phyloP scores from a whole-genome alignment of 768 basidiomycete genomes.

The Hortiboletus flavorubellus region DNA sequence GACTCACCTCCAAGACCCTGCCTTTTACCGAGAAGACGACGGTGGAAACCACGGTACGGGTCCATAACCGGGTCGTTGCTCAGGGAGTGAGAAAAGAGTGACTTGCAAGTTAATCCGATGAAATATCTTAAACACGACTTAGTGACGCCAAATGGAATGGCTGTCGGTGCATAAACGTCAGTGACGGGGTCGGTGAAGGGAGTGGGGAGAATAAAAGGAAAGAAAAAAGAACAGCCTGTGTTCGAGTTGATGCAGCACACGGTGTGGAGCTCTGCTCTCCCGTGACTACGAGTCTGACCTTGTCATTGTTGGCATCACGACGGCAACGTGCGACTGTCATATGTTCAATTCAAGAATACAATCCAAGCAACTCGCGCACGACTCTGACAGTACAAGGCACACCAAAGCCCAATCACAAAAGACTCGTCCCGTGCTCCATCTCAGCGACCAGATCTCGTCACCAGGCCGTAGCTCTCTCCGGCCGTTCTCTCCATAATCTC shows the following conservation, averaged over 20 bases:
- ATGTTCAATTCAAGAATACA: neutral
- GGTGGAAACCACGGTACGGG: constrained; percentile 11
- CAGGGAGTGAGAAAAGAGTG: constrained; percentile 24
- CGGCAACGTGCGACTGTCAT: neutral
- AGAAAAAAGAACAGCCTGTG: neutral
- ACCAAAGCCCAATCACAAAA: neutral
- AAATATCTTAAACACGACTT: neutral
- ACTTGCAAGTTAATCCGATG: constrained; percentile 7
- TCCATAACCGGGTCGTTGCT: constrained; percentile 20
- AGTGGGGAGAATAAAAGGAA: neutral
- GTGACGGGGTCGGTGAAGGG: neutral
- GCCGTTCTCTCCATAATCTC: constrained; percentile 92
- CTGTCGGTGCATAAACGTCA: constrained; percentile 9
- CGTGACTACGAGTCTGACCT: constrained; percentile 9
- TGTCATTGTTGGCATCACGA: constrained; percentile 31
- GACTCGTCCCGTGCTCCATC: neutral
- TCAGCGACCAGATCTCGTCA: constrained; percentile 34
- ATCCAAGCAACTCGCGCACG: neutral
- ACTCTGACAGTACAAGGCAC: constrained; percentile 4
- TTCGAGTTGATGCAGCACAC: neutral
- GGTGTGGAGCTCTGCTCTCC: constrained; percentile 1
- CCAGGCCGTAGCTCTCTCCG: constrained; percentile 63
- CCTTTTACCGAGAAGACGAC: constrained; percentile 20
- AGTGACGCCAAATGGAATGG: neutral
- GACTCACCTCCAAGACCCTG: constrained; percentile 32